Evolutionary conservation across 2,329 filamentous ascomycete genomes (phyloP), one percentile per base, ranked within the genome.

Genomic region (Fusarium equiseti): DNA sequence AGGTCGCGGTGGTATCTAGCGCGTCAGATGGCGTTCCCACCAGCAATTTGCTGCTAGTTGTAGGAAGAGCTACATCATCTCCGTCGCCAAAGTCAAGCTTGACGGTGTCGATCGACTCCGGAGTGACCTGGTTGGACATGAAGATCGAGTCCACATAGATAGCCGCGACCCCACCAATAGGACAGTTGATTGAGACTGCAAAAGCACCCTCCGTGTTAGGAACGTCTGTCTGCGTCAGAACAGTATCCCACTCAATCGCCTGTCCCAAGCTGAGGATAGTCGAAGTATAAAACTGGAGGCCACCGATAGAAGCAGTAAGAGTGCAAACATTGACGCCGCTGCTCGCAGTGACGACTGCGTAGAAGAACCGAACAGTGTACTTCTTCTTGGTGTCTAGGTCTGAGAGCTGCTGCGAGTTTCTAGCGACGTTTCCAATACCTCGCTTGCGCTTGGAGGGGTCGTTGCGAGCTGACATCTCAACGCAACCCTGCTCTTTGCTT

Each of bases 131-230:
- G 31, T 73, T 69, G 4, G 71, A 73, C 40, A 73, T 59, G 5
- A 73, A 73, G 59, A 73, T 72, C 0, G 71, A 71, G 13, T 73
- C 71, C 6, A 73, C 24, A 8, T 70, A 67, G 0, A 72, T 50
- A 2, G 51, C 42, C 2, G 65, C 59, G 3, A 61, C 20, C 0
- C 66, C 69, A 1, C 69, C 66, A 3, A 48, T 2, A 0, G 49
- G 32, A 13, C 71, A 73, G 8, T 16, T 44, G 5, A 73, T 22
- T 0, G n/a, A 22, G 13, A 73, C 53, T 0, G 22, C 24, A 18
- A 73, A 51, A 2, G 54, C 18, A 6, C 59, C 56, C 1, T 45
- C 6, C 0, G 11, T 13, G 0, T 51, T 27, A 0, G 53, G 26
- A 13, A 61, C 35, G 10, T 45, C 46, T 0, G 54, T 62, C 2